Percentiles rank a stretch among this genome's conserved stretches.
Evolutionary conservation across 768 basidiomycete genomes (phyloP).

Genomic region (Cubamyces sp.): DNA sequence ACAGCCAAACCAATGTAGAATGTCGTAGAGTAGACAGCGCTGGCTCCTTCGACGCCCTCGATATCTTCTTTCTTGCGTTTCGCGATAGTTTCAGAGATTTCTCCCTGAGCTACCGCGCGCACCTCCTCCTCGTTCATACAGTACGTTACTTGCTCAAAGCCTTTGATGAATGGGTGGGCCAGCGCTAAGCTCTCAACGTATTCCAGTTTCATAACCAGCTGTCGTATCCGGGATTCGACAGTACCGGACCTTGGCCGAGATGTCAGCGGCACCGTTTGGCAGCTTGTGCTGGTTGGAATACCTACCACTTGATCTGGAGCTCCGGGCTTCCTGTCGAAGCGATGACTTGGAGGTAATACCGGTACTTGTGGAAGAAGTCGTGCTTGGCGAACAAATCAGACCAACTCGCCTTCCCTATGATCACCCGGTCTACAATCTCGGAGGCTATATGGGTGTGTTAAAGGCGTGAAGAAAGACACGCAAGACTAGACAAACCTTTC

Average conservation of each 20-base stretch:
- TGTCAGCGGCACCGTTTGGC: neutral
- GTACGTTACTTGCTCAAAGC: slow-evolving; percentile 85
- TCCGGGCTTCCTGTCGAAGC: slow-evolving; percentile 85
- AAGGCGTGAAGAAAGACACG: neutral
- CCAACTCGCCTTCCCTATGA: slow-evolving; percentile 83
- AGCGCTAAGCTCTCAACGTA: slow-evolving; percentile 89
- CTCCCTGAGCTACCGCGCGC: slow-evolving; percentile 84
- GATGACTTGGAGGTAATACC: slow-evolving; percentile 94
- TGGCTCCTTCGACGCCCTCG: slow-evolving; percentile 73
- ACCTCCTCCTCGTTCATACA: slow-evolving; percentile 90
- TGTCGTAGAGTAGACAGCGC: slow-evolving; percentile 91
- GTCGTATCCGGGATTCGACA: slow-evolving; percentile 96
- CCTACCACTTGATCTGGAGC: slow-evolving; percentile 92
- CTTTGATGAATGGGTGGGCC: slow-evolving; percentile 95
- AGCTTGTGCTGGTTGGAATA: neutral
- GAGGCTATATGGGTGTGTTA: slow-evolving; percentile 57
- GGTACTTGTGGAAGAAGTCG: slow-evolving; percentile 97
- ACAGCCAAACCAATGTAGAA: slow-evolving; percentile 96
- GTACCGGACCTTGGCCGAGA: slow-evolving; percentile 75
- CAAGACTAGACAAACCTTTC: slow-evolving; percentile 56
- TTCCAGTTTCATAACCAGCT: slow-evolving; percentile 97
- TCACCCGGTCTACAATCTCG: slow-evolving; percentile 92
- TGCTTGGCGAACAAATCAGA: slow-evolving; percentile 93
- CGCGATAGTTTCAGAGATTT: slow-evolving; percentile 71
- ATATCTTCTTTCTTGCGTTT: slow-evolving; percentile 80